phyloP scores from a whole-genome alignment of 2,329 filamentous ascomycete genomes.

The Fusarium staphyleae region DNA sequence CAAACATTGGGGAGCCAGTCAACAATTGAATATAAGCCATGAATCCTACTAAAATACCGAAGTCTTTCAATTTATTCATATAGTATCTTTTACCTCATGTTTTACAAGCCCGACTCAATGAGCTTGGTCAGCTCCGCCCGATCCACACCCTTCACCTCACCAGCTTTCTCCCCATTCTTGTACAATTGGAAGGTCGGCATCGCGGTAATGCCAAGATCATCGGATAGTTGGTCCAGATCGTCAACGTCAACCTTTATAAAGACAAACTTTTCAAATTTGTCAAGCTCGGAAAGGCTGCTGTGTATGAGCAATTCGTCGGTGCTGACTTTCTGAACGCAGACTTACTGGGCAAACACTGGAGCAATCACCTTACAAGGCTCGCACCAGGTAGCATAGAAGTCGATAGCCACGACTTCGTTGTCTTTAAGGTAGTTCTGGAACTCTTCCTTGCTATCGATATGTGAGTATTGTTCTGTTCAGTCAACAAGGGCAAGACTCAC shows the following conservation, averaged over 20 bases:
- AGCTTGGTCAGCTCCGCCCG: background rate
- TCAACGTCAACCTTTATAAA: conserved; percentile 10
- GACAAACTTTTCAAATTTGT: background rate
- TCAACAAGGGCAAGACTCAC: background rate
- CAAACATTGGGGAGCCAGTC: no score
- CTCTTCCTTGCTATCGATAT: background rate
- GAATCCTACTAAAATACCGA: no score
- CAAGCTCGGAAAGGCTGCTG: background rate
- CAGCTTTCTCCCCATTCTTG: background rate
- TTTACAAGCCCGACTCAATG: background rate
- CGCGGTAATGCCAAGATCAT: background rate
- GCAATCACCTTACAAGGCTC: conserved; percentile 11
- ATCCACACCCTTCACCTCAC: background rate
- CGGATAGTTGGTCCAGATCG: background rate
- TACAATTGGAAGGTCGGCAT: conserved; percentile 14
- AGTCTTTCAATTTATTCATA: no score
- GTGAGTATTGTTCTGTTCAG: background rate
- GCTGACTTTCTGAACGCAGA: no score
- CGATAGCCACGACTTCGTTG: background rate
- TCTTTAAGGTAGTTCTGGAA: background rate
- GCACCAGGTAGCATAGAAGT: conserved; percentile 20
- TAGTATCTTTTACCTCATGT: background rate
- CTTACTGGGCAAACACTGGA: background rate
- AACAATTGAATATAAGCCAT: no score
- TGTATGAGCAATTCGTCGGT: background rate